Evolutionary conservation across 495 filamentous ascomycete genomes (phyloP).

Genomic region (Penicillium chermesinum): DNA sequence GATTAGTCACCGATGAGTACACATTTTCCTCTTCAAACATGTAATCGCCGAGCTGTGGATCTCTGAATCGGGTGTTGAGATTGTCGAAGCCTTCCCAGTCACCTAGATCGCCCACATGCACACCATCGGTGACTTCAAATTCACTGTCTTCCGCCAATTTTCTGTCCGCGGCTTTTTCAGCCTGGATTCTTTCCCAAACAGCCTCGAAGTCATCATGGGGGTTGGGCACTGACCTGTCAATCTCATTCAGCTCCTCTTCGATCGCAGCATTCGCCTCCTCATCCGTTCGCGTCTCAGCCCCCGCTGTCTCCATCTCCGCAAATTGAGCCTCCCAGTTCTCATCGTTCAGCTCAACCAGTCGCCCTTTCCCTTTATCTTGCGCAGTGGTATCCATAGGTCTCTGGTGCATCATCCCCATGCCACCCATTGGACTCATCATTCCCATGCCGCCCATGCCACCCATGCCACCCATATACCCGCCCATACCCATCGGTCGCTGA

Average conservation of each 20-base stretch:
- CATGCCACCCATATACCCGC: slow-evolving; percentile 46
- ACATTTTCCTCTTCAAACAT: slow-evolving; percentile 92
- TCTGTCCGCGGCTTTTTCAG: slow-evolving; percentile 69
- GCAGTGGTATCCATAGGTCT: slow-evolving; percentile 43
- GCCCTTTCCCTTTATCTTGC: slow-evolving; percentile 77
- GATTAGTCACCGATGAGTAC: slow-evolving; percentile 68
- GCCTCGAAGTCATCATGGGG: slow-evolving; percentile 76
- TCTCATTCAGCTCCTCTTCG: slow-evolving; percentile 82
- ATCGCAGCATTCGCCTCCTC: slow-evolving; percentile 69
- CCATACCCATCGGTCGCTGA: slow-evolving; percentile 58
- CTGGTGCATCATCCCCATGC: slow-evolving; percentile 44
- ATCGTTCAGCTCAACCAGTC: slow-evolving; percentile 90
- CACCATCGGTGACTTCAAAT: slow-evolving; percentile 45
- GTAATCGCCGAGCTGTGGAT: slow-evolving; percentile 80
- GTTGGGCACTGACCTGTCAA: slow-evolving; percentile 74
- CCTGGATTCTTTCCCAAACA: slow-evolving; percentile 81
- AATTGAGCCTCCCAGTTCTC: slow-evolving; percentile 96
- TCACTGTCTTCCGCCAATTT: slow-evolving; percentile 63
- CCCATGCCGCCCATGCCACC: slow-evolving; percentile 48
- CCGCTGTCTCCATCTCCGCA: slow-evolving; percentile 73
- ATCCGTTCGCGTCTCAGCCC: slow-evolving; percentile 54
- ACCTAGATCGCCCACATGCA: slow-evolving; percentile 63
- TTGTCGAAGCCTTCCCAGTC: slow-evolving; percentile 69
- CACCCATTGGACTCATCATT: slow-evolving; percentile 40
- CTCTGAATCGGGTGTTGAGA: slow-evolving; percentile 53